Evolutionary conservation across 176 grass and related monocot genomes (phyloP), one percentile per base, ranked within the genome.

Genomic region (Avena insularis): DNA sequence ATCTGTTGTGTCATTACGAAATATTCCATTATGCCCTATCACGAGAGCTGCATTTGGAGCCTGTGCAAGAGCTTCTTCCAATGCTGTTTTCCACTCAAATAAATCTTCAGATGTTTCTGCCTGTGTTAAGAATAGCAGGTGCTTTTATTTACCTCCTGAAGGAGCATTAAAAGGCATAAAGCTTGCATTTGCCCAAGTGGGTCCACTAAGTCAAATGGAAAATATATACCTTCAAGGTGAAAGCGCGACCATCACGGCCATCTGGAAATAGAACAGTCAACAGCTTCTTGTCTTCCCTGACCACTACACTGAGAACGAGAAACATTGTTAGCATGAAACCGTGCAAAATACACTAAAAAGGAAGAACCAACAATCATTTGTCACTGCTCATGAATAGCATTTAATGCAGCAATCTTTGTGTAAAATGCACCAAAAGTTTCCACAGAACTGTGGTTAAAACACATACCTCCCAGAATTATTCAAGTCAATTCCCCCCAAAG

Each of bases 1-100:
- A 81, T 99, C 94, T 86, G 89, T 29, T 87, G 92, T 94, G 72
- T 94, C 91, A 79, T 93, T 99, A 85, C 84, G 92, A 90, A 99
- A 99, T 88, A 99, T 99, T 45, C 97, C 94, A 94, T 99, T 97
- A 79, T 99, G 94, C 35, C 97, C 97, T 91, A 97, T 99, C 68
- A 97, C 97, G 87, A 99, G 97, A 93, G 91, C 97, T 85, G 94
- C 97, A 90, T 93, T 99, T 78, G 97, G 97, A 92, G 97, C 97
- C 84, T 95, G 97, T 14, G 91, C 89, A 91, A 99, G 92, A 89
- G 97, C 97, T 91, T 97, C 89, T 90, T 99, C 97, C 75, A 99
- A 59, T 77, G 97, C 94, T 79, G 92, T 88, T 92, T 99, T 99
- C 97, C 97, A 99, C 87, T 97, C 94, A 60, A 97, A 94, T 54